phyloP scores from a whole-genome alignment of 1,139 yeast genomes.

The Wickerhamiella pararugosa region DNA sequence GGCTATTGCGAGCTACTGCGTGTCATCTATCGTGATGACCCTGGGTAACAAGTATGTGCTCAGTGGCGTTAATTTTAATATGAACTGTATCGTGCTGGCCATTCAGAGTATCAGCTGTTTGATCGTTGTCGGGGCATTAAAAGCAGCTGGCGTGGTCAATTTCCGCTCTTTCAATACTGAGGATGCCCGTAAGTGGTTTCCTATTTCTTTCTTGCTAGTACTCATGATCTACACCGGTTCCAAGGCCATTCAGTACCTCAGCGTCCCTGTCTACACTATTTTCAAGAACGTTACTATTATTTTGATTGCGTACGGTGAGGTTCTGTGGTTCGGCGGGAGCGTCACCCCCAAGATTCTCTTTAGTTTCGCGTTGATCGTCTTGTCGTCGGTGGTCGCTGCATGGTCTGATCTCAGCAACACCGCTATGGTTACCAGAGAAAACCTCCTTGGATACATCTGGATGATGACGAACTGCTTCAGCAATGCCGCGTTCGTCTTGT shows the following conservation, averaged over 20 bases:
- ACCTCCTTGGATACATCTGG: slow-evolving; percentile 73
- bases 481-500: slow-evolving; percentile 81
- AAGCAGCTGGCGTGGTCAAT: slow-evolving; percentile 58
- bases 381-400: slow-evolving; percentile 86
- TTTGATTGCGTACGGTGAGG: slow-evolving; percentile 95
- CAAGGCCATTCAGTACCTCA: slow-evolving; percentile 78
- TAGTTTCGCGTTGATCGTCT: slow-evolving; percentile 79
- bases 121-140: slow-evolving; percentile 52
- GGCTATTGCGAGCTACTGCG: slow-evolving; percentile 77
- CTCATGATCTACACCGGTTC: slow-evolving; percentile 93
- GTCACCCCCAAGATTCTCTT: slow-evolving; percentile 84
- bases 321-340: slow-evolving; percentile 87
- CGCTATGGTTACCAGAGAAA: slow-evolving; percentile 19
- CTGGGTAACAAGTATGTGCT: slow-evolving; percentile 91
- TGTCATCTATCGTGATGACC: slow-evolving; percentile 93
- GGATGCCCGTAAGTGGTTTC: slow-evolving; percentile 87
- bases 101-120: slow-evolving; percentile 71
- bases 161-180: slow-evolving; percentile 72
- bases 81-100: slow-evolving; percentile 71
- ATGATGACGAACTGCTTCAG: slow-evolving; percentile 89
- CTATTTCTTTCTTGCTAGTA: slow-evolving; percentile 78
- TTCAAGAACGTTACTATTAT: slow-evolving; percentile 95
- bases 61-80: slow-evolving; percentile 67
- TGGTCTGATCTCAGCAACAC: slow-evolving; percentile 56
- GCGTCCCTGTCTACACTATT: slow-evolving; percentile 93